Conservation (phyloP, 2,329 filamentous ascomycete genomes). For the Hirsutella minnesotensis region DNA sequence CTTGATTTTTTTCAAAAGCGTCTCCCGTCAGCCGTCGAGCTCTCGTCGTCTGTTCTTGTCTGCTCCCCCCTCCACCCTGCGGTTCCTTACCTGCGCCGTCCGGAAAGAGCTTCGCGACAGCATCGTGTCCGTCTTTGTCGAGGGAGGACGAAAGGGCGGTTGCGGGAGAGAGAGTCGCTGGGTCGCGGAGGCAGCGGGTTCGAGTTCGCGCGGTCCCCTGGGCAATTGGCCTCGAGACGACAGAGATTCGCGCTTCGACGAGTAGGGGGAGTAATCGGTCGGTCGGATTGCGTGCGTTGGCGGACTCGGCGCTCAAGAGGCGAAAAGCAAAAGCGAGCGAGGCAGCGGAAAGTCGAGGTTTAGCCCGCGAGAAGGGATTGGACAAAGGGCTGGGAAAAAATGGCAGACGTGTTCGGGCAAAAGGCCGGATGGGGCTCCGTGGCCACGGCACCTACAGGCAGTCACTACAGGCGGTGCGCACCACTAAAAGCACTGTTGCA, state of each 20-base stretch:
- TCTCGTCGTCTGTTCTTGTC: neutral
- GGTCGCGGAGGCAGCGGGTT: neutral
- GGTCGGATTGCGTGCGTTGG: too few species aligned
- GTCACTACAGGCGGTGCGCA: neutral
- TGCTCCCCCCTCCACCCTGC: neutral
- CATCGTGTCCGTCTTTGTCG: constrained; percentile 28
- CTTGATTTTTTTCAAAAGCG: too few species aligned
- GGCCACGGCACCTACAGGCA: neutral
- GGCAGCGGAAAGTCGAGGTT: too few species aligned
- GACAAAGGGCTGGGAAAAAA: too few species aligned
- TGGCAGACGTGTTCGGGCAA: neutral
- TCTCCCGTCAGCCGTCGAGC: neutral
- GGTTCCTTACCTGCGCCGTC: constrained; percentile 41
- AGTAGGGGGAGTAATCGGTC: too few species aligned
- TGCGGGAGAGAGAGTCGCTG: neutral
- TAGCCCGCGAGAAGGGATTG: neutral
- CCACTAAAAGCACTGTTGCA: too few species aligned
- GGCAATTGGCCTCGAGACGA: too few species aligned
- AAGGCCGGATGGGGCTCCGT: constrained; percentile 2
- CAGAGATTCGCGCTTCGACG: too few species aligned
- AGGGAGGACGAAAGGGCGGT: neutral
- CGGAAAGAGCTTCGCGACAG: constrained; percentile 45
- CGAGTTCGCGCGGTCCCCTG: too few species aligned
- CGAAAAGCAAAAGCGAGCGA: too few species aligned
- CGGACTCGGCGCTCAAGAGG: too few species aligned